Evolutionary conservation across 257 asterid genomes (phyloP), one percentile per base, ranked within the genome.

Genomic region (Nicotiana attenuata): DNA sequence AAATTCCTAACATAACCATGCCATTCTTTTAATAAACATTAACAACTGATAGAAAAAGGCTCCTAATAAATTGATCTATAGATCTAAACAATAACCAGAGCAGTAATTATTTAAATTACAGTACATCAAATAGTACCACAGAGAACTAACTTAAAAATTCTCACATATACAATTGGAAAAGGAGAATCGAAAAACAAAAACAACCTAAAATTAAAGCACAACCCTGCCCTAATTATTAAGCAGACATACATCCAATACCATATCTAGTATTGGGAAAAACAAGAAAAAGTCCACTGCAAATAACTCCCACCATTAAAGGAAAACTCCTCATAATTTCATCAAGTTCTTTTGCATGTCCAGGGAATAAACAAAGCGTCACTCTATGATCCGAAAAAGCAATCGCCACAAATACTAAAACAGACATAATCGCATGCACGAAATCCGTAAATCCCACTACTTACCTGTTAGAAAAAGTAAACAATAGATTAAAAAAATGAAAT

Each of bases 251-350:
- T 4, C 98, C 99, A 41, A 95, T 88, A 14, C 98, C 99, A 76
- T 87, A 91, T 9, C 99, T 85, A 35, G 97, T 92, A 20, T 92
- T 94, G 4, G 99, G 99, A 69, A 96, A 96, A 14, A 96, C 95
- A 13, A 96, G 96, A 84, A 94, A 96, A 84, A 96, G 69, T 5
- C 93, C 95, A 65, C 98, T 94, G 85, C 99, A 96, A 24, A 91
- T 80, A 3, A 94, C 88, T 84, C 98, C 98, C 10, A 92, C 92
- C 99, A 96, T 92, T 84, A 93, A 65, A 0, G 99, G 98, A 28
- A 95, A 95, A 83, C 99, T 93, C 92, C 90, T 88, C 97, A 92
- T 92, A 20, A 91, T 94, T 85, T 96, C 98, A 53, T 90, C 92
- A 87, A 96, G 77, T 85, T 94, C 97, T 83, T 87, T 83, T 0